Base-by-base conservation (phyloP, 306 rosid genomes). In the Trifolium fragiferum region DNA sequence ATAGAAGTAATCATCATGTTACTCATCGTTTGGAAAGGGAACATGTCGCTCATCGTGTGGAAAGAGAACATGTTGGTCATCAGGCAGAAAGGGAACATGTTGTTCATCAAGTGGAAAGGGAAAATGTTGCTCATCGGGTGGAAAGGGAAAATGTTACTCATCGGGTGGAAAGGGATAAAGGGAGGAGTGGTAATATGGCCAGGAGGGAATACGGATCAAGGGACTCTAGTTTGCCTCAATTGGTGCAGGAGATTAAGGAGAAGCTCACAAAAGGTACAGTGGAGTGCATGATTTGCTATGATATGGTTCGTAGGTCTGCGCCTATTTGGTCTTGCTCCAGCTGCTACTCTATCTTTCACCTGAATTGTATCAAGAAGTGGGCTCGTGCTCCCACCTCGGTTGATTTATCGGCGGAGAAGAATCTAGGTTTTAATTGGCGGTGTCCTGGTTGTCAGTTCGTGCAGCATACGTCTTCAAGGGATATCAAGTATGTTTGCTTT, bases 361-460 rank as follows among this genome's bases (percentile, higher is more conserved):
- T 93, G 81, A 78, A 46, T 68, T 93, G 98, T 80, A 93, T 85
- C 78, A 93, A 89, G 84, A 93, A 86, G 80, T 93, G 98, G 98
- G 98, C 97, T 16, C 82, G 90, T 50, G 96, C 98, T 0, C 98
- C 98, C 33, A 88, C 88, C 63, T 91, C 98, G 2, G 80, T 80
- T 18, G 98, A 91, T 79, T 76, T 88, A 74, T 81, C 86, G 4
- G 87, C 88, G 0, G 98, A 86, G 83, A 93, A 87, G 84, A 86
- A 83, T 80, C 96, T 86, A 53, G 98, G 97, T 14, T 50, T 86
- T 76, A 93, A 93, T 82, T 93, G 98, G 98, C 90, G 98, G 76
- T 93, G 98, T 75, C 98, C 98, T 35, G 98, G 98, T 78, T 93
- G 98, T 81, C 98, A 93, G 62, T 89, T 84, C 46, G 98, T 91